These are phyloP conservation scores for Sphagnum contortum DNA, from an alignment of 225 moss, liverwort and hornwort genomes.

Conservation along the genomic window DNA sequence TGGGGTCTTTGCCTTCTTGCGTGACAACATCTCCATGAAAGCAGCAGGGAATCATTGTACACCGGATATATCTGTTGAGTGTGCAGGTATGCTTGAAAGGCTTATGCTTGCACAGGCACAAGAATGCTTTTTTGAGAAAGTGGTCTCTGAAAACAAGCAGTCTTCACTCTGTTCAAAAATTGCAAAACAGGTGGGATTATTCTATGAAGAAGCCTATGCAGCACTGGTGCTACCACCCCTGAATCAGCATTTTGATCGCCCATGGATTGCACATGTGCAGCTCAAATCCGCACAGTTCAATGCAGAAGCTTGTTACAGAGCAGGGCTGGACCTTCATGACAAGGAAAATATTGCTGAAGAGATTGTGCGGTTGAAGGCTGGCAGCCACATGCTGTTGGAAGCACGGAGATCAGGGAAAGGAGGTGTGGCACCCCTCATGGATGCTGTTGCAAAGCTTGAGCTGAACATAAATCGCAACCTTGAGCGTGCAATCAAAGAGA, in stretches of 20 bases:
- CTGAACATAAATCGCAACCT: constrained; percentile 89
- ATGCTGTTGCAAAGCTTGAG: constrained; percentile 90
- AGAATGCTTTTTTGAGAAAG: constrained; percentile 98
- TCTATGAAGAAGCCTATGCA: constrained; percentile 92
- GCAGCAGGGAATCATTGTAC: constrained; percentile 77
- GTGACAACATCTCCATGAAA: constrained; percentile 99
- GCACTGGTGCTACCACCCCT: constrained; percentile 88
- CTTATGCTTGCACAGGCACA: constrained; percentile 98
- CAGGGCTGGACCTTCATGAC: constrained; percentile 89
- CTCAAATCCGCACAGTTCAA: constrained; percentile 97
- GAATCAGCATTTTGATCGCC: constrained; percentile 90
- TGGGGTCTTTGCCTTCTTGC: constrained; percentile 84
- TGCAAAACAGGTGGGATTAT: constrained; percentile 93
- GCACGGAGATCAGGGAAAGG: constrained; percentile 75
- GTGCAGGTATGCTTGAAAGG: constrained; percentile 97
- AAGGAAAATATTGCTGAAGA: constrained; percentile 96
- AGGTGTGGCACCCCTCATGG: constrained; percentile 80
- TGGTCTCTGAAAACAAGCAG: constrained; percentile 78
- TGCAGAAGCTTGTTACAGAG: constrained; percentile 91
- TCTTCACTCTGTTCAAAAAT: constrained; percentile 81
- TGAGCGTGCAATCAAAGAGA: constrained; percentile 93
- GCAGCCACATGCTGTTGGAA: constrained; percentile 65
- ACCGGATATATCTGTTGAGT: constrained; percentile 91
- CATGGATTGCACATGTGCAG: constrained; percentile 98
- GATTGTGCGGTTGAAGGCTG: constrained; percentile 85